Evolutionary conservation across 2,329 filamentous ascomycete species (phyloP), one percentile per base, ranked within the genome.

Genomic region (Corinectria fuckeliana): DNA sequence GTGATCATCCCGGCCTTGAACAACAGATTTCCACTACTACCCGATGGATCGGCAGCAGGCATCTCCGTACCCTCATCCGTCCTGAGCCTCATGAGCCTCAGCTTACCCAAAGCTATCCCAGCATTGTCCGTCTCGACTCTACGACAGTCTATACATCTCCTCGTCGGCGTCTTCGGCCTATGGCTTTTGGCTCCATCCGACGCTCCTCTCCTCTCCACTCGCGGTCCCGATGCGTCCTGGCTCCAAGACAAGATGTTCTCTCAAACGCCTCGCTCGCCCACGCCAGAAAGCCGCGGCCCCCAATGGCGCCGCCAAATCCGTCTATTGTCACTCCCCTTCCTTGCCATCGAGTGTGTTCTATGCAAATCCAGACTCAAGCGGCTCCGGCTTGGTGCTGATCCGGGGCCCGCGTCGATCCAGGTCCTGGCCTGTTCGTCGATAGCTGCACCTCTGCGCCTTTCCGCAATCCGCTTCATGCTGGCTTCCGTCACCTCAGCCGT

Each of bases 401-500:
- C 28, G 42, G 41, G 51, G 20, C 51, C 56, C 63, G 50, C 42
- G 48, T 34, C 39, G 44, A 47, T 47, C 56, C 47, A 57, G 62
- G 38, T 60, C 56, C 38, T 44, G 25, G 55, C 38, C 32, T 41
- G 41, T 39, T 49, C 50, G 39, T 56, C 39, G 28, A 56, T 32
- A 30, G 59, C 49, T 52, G 50, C 58, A 23, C 25, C 25, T 23
- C 38, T 34, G 21, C 18, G 21, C 34, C 21, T 21, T 48, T 61
- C 30, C 20, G 21, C 41, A 34, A 56, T 62, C 53, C 56, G 50
- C 49, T 54, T 44, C 25, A 48, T 25, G 39, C 30, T 54, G 50
- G 52, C 39, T 63, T 60, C 50, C 51, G 28, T 66, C 56, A 52
- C 64, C 45, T 60, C 65, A 58, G 25, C 64, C 64, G 49, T 62